These are phyloP conservation scores for Monosporozyma siamensis DNA, from an alignment of 805 yeast genomes.

Conservation along the genomic window DNA sequence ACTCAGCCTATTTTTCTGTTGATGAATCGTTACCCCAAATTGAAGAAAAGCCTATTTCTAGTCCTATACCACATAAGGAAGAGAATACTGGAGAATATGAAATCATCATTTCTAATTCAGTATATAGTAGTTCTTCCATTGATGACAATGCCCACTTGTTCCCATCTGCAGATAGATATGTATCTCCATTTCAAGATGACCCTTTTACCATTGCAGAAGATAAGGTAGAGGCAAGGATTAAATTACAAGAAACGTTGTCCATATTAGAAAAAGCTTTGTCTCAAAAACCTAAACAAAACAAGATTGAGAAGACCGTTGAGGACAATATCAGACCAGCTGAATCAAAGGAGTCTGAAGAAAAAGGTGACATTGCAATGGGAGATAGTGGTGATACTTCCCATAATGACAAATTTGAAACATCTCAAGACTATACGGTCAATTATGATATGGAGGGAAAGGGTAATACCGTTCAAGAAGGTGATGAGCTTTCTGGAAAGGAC, in stretches of 20 bases:
- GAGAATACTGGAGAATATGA: conserved; percentile 9
- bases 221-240: background rate
- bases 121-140: conserved; percentile 17
- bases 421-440: background rate
- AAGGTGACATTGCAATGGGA: background rate
- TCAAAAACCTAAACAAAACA: background rate
- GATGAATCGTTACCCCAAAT: conserved; percentile 5
- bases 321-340: no score
- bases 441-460: background rate
- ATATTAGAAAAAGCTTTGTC: background rate
- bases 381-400: background rate
- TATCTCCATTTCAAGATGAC: conserved; percentile 17
- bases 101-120: conserved; percentile 16
- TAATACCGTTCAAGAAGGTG: background rate
- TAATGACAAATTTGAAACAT: background rate
- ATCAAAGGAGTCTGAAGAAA: no score
- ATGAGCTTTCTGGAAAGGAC: background rate
- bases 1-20: conserved; percentile 13
- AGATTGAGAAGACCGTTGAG: background rate
- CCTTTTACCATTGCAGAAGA: conserved; percentile 10
- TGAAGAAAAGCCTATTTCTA: background rate
- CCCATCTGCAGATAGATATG: conserved; percentile 9
- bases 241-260: background rate
- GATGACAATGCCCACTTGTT: conserved; percentile 12
- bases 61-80: background rate